Evolutionary conservation across 75 land plant species (phyloP), one percentile per base, ranked within the genome.

Genomic region (Cryptomeria japonica): DNA sequence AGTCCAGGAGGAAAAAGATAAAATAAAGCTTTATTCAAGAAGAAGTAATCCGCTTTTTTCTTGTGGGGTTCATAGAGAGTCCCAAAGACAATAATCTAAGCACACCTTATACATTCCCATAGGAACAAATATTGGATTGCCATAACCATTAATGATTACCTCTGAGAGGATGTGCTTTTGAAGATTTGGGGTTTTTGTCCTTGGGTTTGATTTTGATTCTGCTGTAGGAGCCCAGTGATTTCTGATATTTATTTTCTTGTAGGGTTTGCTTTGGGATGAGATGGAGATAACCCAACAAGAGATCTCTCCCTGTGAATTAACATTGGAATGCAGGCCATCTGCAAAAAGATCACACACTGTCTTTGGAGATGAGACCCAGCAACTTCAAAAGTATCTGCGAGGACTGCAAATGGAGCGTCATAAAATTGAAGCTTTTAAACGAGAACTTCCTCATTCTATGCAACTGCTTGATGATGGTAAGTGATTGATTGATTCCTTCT

Each of bases 371-470:
- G 88, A 88, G 68, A 75, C 87, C 89, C 72, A 86, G 37, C 87
- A 84, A 77, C 87, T 84, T 42, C 85, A 89, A 39, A 90, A 91
- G 8, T 93, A 92, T 64, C 72, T 94, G 28, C 89, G 87, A 6
- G 93, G 92, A 16, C 89, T 98, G 64, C 95, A 98, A 37, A 91
- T 87, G 80, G 99, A 98, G 92, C 90, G 94, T 3, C 84, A 86
- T 31, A 98, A 98, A 93, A 96, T 96, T 72, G 93, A 92, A 68
- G 96, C 94, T 39, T 98, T 98, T 56, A 93, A 95, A 75, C 87
- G 99, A 18, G 99, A 98, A 84, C 98, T 98, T 15, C 99, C 99
- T 55, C 89, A 94, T 41, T 96, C 97, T 84, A 89, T 98, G 82
- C 94, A 96, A 38, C 95, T 97, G 51, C 95, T 97, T 34, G 92